phyloP scores from a whole-genome alignment of 805 yeast genomes.

The Barnettozyma californica region DNA sequence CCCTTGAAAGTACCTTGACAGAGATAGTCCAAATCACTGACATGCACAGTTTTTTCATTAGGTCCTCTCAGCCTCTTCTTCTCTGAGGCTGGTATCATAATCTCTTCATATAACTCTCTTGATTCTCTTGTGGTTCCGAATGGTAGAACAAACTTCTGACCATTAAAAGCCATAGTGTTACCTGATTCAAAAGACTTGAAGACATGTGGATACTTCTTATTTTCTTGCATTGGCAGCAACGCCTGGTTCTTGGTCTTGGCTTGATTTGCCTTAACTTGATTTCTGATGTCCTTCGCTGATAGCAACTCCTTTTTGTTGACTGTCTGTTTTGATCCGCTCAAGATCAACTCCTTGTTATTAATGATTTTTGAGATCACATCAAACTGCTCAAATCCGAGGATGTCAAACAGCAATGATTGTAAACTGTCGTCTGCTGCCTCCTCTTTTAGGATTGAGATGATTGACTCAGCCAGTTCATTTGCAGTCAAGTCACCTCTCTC shows the following conservation, averaged over 20 bases:
- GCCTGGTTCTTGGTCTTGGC: constrained; percentile 43
- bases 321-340: constrained; percentile 20
- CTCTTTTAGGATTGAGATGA: constrained; percentile 28
- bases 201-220: constrained; percentile 78
- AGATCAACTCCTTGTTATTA: constrained; percentile 35
- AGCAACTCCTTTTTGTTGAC: constrained; percentile 31
- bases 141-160: constrained; percentile 77
- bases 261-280: constrained; percentile 46
- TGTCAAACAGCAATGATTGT: constrained; percentile 71
- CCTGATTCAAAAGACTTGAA: constrained; percentile 66
- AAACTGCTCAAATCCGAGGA: constrained; percentile 81
- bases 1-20: constrained; percentile 83
- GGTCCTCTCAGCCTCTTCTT: constrained; percentile 34
- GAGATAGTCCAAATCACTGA: constrained; percentile 63
- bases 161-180: constrained; percentile 68
- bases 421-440: constrained; percentile 48
- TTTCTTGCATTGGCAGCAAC: constrained; percentile 40
- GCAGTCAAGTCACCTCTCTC: constrained; percentile 31
- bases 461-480: constrained; percentile 28
- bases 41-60: constrained; percentile 44
- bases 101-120: constrained; percentile 67
- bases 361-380: constrained; percentile 68
- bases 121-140: constrained; percentile 67
- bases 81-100: constrained; percentile 73
- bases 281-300: constrained; percentile 50